Base-by-base conservation (phyloP, 2,329 filamentous ascomycete genomes). In the Lachnellula willkommii region DNA sequence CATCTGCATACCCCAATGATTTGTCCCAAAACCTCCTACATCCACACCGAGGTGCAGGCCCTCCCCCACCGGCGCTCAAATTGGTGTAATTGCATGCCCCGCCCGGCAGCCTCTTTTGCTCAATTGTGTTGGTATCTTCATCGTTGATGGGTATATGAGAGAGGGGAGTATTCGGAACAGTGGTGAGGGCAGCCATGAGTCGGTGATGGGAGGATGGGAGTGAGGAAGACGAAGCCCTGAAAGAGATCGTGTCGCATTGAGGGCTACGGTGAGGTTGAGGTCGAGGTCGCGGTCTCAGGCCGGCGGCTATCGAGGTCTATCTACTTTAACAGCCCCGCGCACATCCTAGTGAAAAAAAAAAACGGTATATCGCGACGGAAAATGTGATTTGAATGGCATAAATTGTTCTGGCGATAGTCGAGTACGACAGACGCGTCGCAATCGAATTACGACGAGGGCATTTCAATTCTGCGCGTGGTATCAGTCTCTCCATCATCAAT, bases 61-160 rank as follows among this genome's bases (percentile, higher is more conserved):
- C 65, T 42, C 77, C 76, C 47, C 67, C 66, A 32, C 76, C 75
- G 40, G 66, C 60, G 48, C 67, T 73, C 57, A 77, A 64, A 59
- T 80, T 75, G 63, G 75, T 76, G 67, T 73, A 79, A 65, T 78
- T 77, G 72, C 79, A 82, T 36, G 73, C 69, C 47, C 79, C 79
- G 60, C 68, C 73, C n/a, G 79, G 79, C 47, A 67, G 56, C 42
- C 55, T 64, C 22, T 58, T 35, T 49, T 36, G 54, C 40, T 56
- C 61, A 55, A 37, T 45, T 20, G 47, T 11, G 6, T 55, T 58
- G 40, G 53, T 35, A 48, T 61, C 50, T 26, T 61, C 60, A 57
- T 63, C 53, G 51, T 63, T 42, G 37, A 52, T 52, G 52, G 55
- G 53, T 62, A 60, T 62, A 54, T 63, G 63, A n/a, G 58, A 56